Conservation (phyloP, 768 basidiomycete species). For the Asterophora parasitica region DNA sequence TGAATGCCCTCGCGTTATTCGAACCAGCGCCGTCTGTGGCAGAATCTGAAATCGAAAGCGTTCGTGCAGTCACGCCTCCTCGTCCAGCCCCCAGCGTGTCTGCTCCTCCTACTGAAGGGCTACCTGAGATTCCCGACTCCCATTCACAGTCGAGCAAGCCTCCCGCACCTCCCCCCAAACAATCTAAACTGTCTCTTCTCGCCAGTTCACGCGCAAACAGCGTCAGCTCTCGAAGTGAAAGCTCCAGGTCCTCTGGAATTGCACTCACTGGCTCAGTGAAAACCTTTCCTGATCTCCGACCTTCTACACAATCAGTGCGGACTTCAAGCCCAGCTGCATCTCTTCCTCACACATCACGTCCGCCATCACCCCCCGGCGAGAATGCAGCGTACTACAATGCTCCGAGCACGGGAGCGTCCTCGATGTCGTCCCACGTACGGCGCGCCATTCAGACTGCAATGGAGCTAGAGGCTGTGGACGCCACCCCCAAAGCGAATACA, state of each 20-base stretch:
- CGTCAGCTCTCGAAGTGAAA: conserved; percentile 37
- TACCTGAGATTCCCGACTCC: conserved; percentile 54
- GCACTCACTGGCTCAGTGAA: conserved; percentile 57
- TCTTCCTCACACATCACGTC: conserved; percentile 19
- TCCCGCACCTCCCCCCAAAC: conserved; percentile 30
- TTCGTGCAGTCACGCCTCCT: conserved; percentile 26
- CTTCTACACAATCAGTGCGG: conserved; percentile 51
- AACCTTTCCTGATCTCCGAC: conserved; percentile 68
- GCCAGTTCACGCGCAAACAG: conserved; percentile 61
- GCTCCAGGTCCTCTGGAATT: conserved; percentile 51
- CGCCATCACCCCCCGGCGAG: conserved; percentile 18
- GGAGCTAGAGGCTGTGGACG: conserved; percentile 52
- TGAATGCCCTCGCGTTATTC: conserved; percentile 53
- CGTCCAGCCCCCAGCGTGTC: conserved; percentile 38
- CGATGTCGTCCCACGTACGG: conserved; percentile 56
- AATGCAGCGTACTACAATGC: conserved; percentile 16
- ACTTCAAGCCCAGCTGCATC: conserved; percentile 33
- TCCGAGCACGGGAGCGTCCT: conserved; percentile 30
- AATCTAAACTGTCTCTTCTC: conserved; percentile 65
- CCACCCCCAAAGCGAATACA: conserved; percentile 16
- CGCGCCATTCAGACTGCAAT: conserved; percentile 67
- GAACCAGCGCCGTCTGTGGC: conserved; percentile 54
- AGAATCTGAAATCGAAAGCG: conserved; percentile 37
- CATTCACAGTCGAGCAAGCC: conserved; percentile 38
- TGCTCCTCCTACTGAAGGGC: conserved; percentile 40